phyloP scores from a whole-genome alignment of 768 basidiomycete species.

The Astraeus odoratus region DNA sequence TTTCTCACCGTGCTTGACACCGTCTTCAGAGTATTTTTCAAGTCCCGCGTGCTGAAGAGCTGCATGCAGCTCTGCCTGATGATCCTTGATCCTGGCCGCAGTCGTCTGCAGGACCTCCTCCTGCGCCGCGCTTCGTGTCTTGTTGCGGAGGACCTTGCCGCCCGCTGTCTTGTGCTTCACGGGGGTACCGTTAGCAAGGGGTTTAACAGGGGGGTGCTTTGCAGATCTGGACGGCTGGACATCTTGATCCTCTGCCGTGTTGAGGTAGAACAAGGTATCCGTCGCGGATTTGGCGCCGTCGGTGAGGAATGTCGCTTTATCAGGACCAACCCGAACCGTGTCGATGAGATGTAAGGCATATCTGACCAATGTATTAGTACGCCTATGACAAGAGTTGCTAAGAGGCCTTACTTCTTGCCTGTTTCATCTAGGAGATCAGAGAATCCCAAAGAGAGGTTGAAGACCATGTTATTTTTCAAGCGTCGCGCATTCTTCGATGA shows the following conservation, averaged over 20 bases:
- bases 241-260: constrained; percentile 50
- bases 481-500: constrained; percentile 70
- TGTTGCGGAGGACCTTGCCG: constrained; percentile 83
- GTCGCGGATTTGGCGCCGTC: constrained; percentile 79
- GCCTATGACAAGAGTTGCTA: not conserved
- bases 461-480: constrained; percentile 74
- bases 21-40: constrained; percentile 77
- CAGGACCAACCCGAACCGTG: constrained; percentile 71
- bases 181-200: constrained; percentile 59
- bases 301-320: constrained; percentile 64
- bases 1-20: constrained; percentile 64
- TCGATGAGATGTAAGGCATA: constrained; percentile 87
- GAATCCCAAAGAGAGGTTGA: constrained; percentile 83
- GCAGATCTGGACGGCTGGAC: constrained; percentile 49
- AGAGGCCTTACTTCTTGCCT: constrained; percentile 61
- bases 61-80: constrained; percentile 79
- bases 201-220: constrained; percentile 45
- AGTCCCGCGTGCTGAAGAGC: constrained; percentile 75
- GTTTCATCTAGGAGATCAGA: constrained; percentile 70
- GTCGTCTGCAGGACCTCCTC: constrained; percentile 78
- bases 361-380: constrained; percentile 32
- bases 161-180: constrained; percentile 68
- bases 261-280: constrained; percentile 84
- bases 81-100: constrained; percentile 73
- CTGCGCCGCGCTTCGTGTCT: constrained; percentile 81